phyloP scores from a whole-genome alignment of 2,329 filamentous ascomycete species.

The Seiridium unicorne region DNA sequence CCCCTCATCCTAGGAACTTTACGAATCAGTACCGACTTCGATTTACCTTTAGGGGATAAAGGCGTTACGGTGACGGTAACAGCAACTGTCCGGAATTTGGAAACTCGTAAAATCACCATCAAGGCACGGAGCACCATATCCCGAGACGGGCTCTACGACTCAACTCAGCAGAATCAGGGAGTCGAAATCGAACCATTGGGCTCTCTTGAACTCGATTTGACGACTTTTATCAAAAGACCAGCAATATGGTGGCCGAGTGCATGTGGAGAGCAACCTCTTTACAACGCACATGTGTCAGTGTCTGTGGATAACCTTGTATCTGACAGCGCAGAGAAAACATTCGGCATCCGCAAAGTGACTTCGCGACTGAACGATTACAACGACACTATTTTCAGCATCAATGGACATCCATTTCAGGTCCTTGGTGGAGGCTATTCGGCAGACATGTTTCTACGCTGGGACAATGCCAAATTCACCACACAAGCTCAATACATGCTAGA shows the following conservation, averaged over 20 bases:
- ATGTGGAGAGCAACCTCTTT: constrained; percentile 58
- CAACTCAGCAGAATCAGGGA: constrained; percentile 1
- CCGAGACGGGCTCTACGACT: constrained; percentile 21
- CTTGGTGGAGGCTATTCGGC: constrained; percentile 59
- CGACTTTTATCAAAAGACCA: constrained; percentile 37
- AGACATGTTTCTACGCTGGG: constrained; percentile 62
- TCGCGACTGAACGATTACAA: constrained; percentile 49
- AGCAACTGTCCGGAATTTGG: constrained; percentile 37
- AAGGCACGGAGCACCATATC: constrained; percentile 30
- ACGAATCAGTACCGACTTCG: constrained; percentile 42
- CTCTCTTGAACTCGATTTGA: constrained; percentile 36
- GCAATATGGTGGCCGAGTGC: constrained; percentile 60
- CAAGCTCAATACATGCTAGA: constrained; percentile 56
- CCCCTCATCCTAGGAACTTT: constrained; percentile 43
- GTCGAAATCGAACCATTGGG: constrained; percentile 32
- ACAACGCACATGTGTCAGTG: constrained; percentile 32
- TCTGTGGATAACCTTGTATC: constrained; percentile 22
- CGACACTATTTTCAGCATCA: constrained; percentile 55
- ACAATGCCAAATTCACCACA: constrained; percentile 40
- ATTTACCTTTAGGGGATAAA: constrained; percentile 21
- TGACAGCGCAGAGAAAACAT: constrained; percentile 33
- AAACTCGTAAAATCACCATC: constrained; percentile 35
- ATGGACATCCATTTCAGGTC: constrained; percentile 57
- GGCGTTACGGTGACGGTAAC: constrained; percentile 36
- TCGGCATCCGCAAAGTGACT: constrained; percentile 55